phyloP scores from a whole-genome alignment of 2,329 filamentous ascomycete species.

The Ascochyta viciae-villosae region DNA sequence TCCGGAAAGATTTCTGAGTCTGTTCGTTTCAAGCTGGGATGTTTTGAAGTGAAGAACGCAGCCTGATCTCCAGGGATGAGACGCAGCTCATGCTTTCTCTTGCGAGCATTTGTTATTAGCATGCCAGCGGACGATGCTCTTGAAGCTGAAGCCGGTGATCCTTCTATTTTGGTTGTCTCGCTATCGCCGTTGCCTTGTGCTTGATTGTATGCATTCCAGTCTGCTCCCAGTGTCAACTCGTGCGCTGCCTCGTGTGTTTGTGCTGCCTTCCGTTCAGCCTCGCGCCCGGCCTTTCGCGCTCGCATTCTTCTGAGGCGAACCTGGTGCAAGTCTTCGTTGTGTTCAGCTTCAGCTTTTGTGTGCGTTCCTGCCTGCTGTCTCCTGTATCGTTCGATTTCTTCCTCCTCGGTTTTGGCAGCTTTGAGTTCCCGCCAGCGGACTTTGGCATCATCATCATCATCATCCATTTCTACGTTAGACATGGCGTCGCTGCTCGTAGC shows the following conservation, averaged over 20 bases:
- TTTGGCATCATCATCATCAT: background rate
- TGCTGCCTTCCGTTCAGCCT: background rate
- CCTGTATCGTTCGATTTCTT: background rate
- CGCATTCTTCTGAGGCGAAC: background rate
- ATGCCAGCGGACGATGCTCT: too few relatives aligned
- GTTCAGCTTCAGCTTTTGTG: background rate
- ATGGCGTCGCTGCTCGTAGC: background rate
- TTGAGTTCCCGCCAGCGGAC: background rate
- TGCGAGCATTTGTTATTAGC: background rate
- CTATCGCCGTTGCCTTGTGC: background rate
- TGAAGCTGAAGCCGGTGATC: background rate
- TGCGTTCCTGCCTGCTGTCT: background rate
- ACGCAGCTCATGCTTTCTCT: background rate
- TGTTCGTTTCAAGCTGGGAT: background rate
- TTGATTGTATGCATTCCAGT: background rate
- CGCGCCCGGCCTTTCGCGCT: background rate
- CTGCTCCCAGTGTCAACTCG: too few relatives aligned
- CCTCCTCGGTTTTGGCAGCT: background rate
- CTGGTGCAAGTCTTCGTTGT: background rate
- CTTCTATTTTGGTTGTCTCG: background rate
- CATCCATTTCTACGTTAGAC: background rate
- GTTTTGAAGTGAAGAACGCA: background rate
- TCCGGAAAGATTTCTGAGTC: background rate
- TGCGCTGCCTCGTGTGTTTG: background rate
- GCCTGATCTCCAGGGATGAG: background rate